Conservation (phyloP, 129 eudicot species). For the Chrysanthemum seticuspe region DNA sequence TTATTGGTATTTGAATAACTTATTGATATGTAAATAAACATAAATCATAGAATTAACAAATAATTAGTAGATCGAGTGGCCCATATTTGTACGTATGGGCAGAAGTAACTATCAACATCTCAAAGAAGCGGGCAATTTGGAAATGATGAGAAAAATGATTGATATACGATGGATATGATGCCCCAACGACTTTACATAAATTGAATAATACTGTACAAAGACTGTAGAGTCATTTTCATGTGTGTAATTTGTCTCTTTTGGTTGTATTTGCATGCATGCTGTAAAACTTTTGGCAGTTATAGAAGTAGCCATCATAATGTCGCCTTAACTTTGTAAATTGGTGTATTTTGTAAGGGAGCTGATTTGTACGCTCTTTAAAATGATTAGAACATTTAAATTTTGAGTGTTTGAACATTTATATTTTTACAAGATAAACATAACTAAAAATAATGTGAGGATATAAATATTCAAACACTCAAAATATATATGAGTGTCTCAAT, state of each 20-base stretch:
- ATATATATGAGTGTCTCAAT: too few relatives aligned
- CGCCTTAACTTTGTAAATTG: neutral
- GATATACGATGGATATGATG: neutral
- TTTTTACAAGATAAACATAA: too few relatives aligned
- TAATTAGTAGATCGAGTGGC: neutral
- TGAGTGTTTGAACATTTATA: too few relatives aligned
- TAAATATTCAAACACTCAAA: too few relatives aligned
- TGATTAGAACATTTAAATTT: too few relatives aligned
- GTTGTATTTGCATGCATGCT: constrained; percentile 25
- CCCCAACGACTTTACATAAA: constrained; percentile 1
- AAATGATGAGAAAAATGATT: constrained; percentile 6
- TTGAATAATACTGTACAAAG: constrained; percentile 1
- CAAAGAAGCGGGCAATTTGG: constrained; percentile 23
- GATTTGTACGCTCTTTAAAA: too few relatives aligned
- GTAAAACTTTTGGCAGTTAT: constrained; percentile 14
- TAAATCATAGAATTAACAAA: too few relatives aligned
- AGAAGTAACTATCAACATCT: constrained; percentile 27
- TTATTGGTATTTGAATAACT: too few relatives aligned
- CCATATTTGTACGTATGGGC: constrained; percentile 8
- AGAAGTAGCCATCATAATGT: neutral
- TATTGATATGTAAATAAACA: too few relatives aligned
- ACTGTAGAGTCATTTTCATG: constrained; percentile 23
- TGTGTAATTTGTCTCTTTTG: constrained; percentile 14
- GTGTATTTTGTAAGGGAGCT: too few relatives aligned
- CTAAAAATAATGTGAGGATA: too few relatives aligned